A percentile compares a stretch with the other conserved stretches of the same genome.
Conservation (phyloP, 2,329 filamentous ascomycete species). For the Drechslera avenae region DNA sequence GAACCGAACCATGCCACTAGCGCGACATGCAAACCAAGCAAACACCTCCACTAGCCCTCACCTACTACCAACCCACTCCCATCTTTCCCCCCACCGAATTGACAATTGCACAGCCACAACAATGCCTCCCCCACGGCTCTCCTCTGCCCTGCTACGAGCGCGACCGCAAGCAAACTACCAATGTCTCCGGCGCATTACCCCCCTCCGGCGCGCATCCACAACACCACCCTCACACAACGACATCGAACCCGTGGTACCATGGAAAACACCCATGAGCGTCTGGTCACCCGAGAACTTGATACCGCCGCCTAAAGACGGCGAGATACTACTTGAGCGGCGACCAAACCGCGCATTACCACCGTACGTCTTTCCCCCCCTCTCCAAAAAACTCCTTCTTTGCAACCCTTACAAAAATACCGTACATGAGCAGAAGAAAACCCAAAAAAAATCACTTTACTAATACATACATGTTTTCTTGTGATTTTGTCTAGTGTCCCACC, state of each 20-base stretch:
- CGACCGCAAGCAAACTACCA: slow-evolving; percentile 27
- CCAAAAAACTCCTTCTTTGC: too few species aligned
- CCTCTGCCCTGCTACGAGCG: slow-evolving; percentile 28
- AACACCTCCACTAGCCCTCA: slow-evolving; percentile 25
- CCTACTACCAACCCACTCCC: slow-evolving; percentile 25
- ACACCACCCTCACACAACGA: slow-evolving; percentile 20
- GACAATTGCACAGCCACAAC: slow-evolving; percentile 11
- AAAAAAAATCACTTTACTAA: not conserved
- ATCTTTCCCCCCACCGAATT: slow-evolving; percentile 5
- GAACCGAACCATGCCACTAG: slow-evolving; percentile 7
- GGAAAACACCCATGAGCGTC: slow-evolving; percentile 47
- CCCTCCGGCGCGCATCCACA: slow-evolving; percentile 30
- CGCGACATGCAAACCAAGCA: slow-evolving; percentile 28
- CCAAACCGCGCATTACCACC: slow-evolving; percentile 44
- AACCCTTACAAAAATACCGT: too few species aligned
- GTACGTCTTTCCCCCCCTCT: slow-evolving; percentile 27
- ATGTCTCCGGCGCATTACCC: slow-evolving; percentile 29
- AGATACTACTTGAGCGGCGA: slow-evolving; percentile 39
- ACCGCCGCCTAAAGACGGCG: slow-evolving; percentile 44
- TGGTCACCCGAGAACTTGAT: slow-evolving; percentile 47
- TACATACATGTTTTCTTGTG: not conserved
- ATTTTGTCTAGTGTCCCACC: slow-evolving; percentile 45
- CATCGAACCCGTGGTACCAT: slow-evolving; percentile 38
- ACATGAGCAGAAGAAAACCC: too few species aligned
- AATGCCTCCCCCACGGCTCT: slow-evolving; percentile 39